A percentile compares a stretch with the other conserved stretches of the same genome.
Conservation (phyloP, 2,329 filamentous ascomycete species). For the Colletotrichum sp. region DNA sequence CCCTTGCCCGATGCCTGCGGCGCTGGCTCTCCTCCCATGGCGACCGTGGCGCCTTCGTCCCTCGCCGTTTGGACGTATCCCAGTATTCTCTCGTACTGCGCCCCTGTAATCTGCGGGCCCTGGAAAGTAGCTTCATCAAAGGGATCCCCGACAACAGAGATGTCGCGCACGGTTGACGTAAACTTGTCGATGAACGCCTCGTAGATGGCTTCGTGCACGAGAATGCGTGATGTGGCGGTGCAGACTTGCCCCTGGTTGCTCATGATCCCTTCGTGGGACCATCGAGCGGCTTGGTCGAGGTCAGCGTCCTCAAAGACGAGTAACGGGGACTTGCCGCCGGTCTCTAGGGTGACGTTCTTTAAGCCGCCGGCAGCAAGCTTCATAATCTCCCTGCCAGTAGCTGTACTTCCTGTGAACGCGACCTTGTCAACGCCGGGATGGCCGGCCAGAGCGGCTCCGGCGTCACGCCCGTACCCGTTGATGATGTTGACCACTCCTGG, state of each 20-base stretch:
- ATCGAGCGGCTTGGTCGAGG: slow-evolving; percentile 67
- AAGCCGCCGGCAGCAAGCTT: slow-evolving; percentile 65
- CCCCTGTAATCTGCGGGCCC: slow-evolving; percentile 70
- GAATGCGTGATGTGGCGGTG: slow-evolving; percentile 62
- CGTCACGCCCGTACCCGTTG: slow-evolving; percentile 68
- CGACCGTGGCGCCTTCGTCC: slow-evolving; percentile 63
- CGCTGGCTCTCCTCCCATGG: slow-evolving; percentile 39
- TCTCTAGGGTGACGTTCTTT: slow-evolving; percentile 65
- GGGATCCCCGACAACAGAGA: slow-evolving; percentile 67
- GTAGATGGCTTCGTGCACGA: slow-evolving; percentile 62
- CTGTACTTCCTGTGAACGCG: slow-evolving; percentile 74
- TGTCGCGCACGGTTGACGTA: slow-evolving; percentile 57
- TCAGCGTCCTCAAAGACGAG: slow-evolving; percentile 67
- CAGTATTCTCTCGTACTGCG: slow-evolving; percentile 69
- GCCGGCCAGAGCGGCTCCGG: slow-evolving; percentile 67
- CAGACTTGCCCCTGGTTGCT: slow-evolving; percentile 66
- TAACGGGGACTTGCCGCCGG: slow-evolving; percentile 65
- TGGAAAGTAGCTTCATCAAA: slow-evolving; percentile 69
- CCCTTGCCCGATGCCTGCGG: slow-evolving; percentile 51
- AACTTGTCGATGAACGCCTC: slow-evolving; percentile 69
- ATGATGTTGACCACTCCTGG: slow-evolving; percentile 76
- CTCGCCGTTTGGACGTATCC: slow-evolving; percentile 70
- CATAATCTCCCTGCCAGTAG: slow-evolving; percentile 73
- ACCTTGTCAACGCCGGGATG: slow-evolving; percentile 73
- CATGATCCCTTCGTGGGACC: slow-evolving; percentile 47